phyloP scores from a whole-genome alignment of 1,139 yeast species.

The Eremothecium coryli region DNA sequence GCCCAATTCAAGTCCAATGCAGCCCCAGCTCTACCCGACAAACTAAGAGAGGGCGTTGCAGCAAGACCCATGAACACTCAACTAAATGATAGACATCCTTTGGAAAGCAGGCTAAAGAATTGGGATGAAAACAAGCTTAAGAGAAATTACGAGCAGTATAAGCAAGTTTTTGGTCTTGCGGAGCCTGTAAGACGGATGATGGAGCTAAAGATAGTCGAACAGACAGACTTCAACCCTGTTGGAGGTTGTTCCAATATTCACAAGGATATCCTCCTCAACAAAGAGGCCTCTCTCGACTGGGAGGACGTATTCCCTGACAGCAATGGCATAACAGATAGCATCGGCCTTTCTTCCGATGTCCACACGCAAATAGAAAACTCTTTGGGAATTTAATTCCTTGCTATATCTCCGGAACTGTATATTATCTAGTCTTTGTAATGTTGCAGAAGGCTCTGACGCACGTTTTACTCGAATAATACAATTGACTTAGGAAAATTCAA shows the following conservation, averaged over 20 bases:
- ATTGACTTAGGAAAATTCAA: no score
- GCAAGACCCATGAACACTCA: conserved; percentile 46
- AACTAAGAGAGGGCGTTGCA: conserved; percentile 28
- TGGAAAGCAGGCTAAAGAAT: conserved; percentile 60
- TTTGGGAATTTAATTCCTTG: conserved; percentile 50
- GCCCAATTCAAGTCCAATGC: conserved; percentile 20
- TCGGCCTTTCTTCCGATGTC: conserved; percentile 34
- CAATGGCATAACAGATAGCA: conserved; percentile 19
- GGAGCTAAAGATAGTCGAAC: conserved; percentile 71
- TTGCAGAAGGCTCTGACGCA: no score
- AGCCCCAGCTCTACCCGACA: conserved; percentile 28
- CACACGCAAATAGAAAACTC: conserved; percentile 66
- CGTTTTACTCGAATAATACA: no score
- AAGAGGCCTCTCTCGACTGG: conserved; percentile 77
- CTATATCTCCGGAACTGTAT: no score
- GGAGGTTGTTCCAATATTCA: conserved; percentile 47
- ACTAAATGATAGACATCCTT: conserved; percentile 78
- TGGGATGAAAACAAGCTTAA: conserved; percentile 78
- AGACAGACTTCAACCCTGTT: conserved; percentile 64
- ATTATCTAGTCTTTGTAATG: no score
- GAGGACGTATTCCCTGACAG: conserved; percentile 69
- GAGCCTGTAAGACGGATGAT: conserved; percentile 81
- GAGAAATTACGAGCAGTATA: conserved; percentile 64
- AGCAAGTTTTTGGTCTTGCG: conserved; percentile 71
- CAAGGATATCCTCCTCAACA: conserved; percentile 67